Conservation (phyloP, 2,329 filamentous ascomycete species). For the Ophiostoma tasmaniense region DNA sequence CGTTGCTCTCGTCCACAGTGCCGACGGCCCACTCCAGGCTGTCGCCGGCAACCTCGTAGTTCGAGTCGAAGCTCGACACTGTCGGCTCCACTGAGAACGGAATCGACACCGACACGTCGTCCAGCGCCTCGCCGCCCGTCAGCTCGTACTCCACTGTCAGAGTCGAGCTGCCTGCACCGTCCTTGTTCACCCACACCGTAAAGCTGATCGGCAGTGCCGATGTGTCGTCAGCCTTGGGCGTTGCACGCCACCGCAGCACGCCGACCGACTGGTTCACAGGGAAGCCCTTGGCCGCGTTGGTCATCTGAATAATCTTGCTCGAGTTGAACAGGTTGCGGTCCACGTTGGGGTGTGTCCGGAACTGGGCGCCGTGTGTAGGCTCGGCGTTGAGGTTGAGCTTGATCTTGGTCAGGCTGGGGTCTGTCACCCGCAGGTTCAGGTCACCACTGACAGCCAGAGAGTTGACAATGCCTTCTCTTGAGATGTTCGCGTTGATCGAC, state of each 20-base stretch:
- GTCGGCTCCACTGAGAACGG: slow-evolving; percentile 82
- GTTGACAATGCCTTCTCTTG: slow-evolving; percentile 77
- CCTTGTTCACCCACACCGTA: slow-evolving; percentile 95
- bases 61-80: slow-evolving; percentile 86
- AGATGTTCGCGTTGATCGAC: slow-evolving; percentile 80
- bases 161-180: slow-evolving; percentile 68
- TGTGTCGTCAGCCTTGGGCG: slow-evolving; percentile 70
- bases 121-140: slow-evolving; percentile 67
- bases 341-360: slow-evolving; percentile 93
- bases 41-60: slow-evolving; percentile 89
- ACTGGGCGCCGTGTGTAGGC: slow-evolving; percentile 75
- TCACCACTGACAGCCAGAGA: slow-evolving; percentile 87
- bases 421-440: slow-evolving; percentile 80
- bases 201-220: slow-evolving; percentile 86
- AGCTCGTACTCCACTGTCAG: slow-evolving; percentile 95
- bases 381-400: slow-evolving; percentile 73
- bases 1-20: slow-evolving; percentile 70
- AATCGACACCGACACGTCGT: slow-evolving; percentile 79
- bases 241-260: slow-evolving; percentile 85
- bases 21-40: slow-evolving; percentile 92
- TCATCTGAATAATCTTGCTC: slow-evolving; percentile 79
- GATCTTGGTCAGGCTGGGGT: slow-evolving; percentile 82
- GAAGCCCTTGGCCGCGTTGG: slow-evolving; percentile 80
- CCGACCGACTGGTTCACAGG: slow-evolving; percentile 90
- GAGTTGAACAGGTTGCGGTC: slow-evolving; percentile 81